Percentiles rank a stretch among this genome's conserved stretches.
These are phyloP conservation scores for Hypoxylon sp. DNA, from an alignment of 2,329 filamentous ascomycete genomes.

Conservation along the genomic window DNA sequence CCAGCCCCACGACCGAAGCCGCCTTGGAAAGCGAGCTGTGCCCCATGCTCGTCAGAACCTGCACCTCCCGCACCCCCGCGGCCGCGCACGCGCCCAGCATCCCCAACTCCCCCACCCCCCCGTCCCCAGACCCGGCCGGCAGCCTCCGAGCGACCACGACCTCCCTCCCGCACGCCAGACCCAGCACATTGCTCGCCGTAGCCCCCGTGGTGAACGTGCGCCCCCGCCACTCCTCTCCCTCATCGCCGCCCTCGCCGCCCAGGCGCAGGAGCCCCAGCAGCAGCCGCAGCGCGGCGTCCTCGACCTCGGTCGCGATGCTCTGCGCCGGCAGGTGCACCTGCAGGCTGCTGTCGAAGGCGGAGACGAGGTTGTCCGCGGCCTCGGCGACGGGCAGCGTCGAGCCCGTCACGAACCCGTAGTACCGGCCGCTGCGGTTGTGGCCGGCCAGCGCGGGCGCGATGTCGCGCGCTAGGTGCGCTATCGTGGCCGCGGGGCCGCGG, in stretches of 20 bases:
- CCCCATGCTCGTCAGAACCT: constrained; percentile 82
- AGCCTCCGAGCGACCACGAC: constrained; percentile 62
- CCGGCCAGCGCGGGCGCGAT: constrained; percentile 73
- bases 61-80: constrained; percentile 75
- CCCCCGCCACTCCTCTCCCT: constrained; percentile 69
- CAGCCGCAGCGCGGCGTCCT: constrained; percentile 78
- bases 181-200: constrained; percentile 85
- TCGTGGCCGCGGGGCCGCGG: constrained; percentile 50
- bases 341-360: constrained; percentile 84
- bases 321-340: constrained; percentile 84
- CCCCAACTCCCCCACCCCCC: constrained; percentile 75
- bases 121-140: constrained; percentile 39
- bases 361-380: constrained; percentile 87
- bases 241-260: constrained; percentile 65
- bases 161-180: constrained; percentile 76
- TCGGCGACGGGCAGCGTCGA: constrained; percentile 82
- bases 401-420: constrained; percentile 92
- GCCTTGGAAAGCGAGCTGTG: constrained; percentile 90
- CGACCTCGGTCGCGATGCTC: constrained; percentile 80
- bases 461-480: constrained; percentile 59
- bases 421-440: constrained; percentile 73
- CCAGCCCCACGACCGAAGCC: constrained; percentile 83
- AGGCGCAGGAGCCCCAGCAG: constrained; percentile 76
- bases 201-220: constrained; percentile 70
- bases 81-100: constrained; percentile 73